Evolutionary conservation across 306 rosid species (phyloP).

Genomic region (Fragaria nilgerrensis): DNA sequence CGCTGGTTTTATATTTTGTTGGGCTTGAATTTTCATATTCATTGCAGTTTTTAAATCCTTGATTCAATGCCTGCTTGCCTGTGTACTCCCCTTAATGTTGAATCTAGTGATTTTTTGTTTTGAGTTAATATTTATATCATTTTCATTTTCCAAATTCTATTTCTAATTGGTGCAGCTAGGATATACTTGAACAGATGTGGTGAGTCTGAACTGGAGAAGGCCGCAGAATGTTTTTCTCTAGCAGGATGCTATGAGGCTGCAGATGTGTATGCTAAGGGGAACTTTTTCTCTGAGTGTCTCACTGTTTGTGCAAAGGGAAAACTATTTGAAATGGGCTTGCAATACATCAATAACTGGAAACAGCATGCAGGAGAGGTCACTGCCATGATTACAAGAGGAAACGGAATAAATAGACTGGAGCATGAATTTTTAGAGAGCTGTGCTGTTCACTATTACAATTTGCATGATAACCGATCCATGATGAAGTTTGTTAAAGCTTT

Average conservation of each 20-base stretch:
- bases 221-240: slow-evolving; percentile 64
- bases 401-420: slow-evolving; percentile 37
- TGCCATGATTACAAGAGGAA: slow-evolving; percentile 2
- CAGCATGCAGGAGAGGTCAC: slow-evolving; percentile 35
- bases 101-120: neutral
- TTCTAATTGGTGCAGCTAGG: slow-evolving; percentile 39
- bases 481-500: slow-evolving; percentile 71
- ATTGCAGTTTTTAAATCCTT: neutral
- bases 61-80: neutral
- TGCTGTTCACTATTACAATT: slow-evolving; percentile 47
- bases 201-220: slow-evolving; percentile 44
- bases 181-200: slow-evolving; percentile 56
- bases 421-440: slow-evolving; percentile 55
- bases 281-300: slow-evolving; percentile 50
- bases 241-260: slow-evolving; percentile 58
- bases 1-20: too few species aligned
- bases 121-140: neutral
- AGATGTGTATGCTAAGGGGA: slow-evolving; percentile 54
- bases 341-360: slow-evolving; percentile 54
- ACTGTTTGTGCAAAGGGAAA: slow-evolving; percentile 48
- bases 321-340: slow-evolving; percentile 53
- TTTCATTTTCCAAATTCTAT: too few species aligned
- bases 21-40: neutral
- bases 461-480: slow-evolving; percentile 51
- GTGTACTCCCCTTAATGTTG: neutral